Conservation (phyloP, 2,329 filamentous ascomycete genomes). For the Cladosporium cucumerinum region DNA sequence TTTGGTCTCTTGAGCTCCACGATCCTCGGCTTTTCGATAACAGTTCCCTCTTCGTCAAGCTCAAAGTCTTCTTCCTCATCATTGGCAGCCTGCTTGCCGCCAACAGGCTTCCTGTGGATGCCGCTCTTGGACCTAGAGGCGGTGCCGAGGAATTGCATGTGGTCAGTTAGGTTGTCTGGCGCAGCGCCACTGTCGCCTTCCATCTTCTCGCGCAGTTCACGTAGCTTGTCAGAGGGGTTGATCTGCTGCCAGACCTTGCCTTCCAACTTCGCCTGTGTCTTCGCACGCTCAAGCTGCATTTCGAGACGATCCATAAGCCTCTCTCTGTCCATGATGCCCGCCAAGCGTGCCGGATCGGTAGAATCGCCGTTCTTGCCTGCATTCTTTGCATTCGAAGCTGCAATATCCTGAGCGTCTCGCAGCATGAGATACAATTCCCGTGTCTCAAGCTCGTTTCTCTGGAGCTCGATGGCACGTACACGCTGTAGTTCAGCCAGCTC, state of each 20-base stretch:
- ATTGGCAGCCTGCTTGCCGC: neutral
- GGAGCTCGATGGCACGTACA: slow-evolving; percentile 81
- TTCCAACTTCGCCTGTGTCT: slow-evolving; percentile 96
- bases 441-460: slow-evolving; percentile 93
- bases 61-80: slow-evolving; percentile 11
- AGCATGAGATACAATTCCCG: slow-evolving; percentile 98
- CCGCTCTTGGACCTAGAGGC: slow-evolving; percentile 40
- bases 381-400: slow-evolving; percentile 77
- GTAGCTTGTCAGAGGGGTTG: slow-evolving; percentile 85
- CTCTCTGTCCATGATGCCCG: slow-evolving; percentile 90
- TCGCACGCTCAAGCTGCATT: slow-evolving; percentile 92
- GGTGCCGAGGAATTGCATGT: slow-evolving; percentile 65
- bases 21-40: slow-evolving; percentile 76
- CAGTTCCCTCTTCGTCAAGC: slow-evolving; percentile 56
- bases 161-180: slow-evolving; percentile 41
- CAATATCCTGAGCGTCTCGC: slow-evolving; percentile 92
- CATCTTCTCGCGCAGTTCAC: slow-evolving; percentile 93
- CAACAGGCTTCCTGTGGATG: slow-evolving; percentile 36
- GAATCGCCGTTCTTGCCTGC: slow-evolving; percentile 50
- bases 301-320: slow-evolving; percentile 89
- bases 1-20: slow-evolving; percentile 75
- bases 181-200: slow-evolving; percentile 58
- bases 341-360: slow-evolving; percentile 72
- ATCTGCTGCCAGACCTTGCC: slow-evolving; percentile 83
- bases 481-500: slow-evolving; percentile 85